These are phyloP conservation scores for Saccharomycopsis hybrid DNA, from an alignment of 1,139 yeast genomes.

Conservation along the genomic window DNA sequence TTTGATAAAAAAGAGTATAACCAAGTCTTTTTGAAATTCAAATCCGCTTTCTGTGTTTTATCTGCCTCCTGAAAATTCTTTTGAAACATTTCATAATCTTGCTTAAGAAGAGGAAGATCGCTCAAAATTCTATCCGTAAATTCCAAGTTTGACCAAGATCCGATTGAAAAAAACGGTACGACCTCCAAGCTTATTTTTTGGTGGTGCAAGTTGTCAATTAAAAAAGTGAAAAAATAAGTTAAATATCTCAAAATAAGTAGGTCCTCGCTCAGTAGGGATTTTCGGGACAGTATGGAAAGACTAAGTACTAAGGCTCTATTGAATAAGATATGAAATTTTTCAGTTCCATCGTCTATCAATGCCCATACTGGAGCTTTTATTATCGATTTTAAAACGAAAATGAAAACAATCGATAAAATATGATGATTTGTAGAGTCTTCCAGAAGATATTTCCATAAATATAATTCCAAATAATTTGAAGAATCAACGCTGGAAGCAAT, in stretches of 20 bases:
- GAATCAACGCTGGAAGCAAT: conserved; percentile 5
- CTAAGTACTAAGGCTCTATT: neutral
- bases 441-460: conserved; percentile 3
- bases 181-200: conserved; percentile 26
- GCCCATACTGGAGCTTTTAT: neutral
- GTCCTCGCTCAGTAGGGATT: neutral
- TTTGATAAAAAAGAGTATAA: conserved; percentile 23
- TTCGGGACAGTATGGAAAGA: neutral
- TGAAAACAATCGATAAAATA: conserved; percentile 3
- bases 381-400: conserved; percentile 1
- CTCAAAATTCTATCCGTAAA: conserved; percentile 24
- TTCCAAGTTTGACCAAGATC: conserved; percentile 32
- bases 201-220: conserved; percentile 3
- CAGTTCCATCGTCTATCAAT: neutral
- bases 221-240: neutral
- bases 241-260: conserved; percentile 3
- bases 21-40: conserved; percentile 25
- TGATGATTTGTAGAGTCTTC: conserved; percentile 12
- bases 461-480: neutral
- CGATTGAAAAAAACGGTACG: conserved; percentile 35
- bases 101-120: conserved; percentile 2
- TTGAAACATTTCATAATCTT: conserved; percentile 22
- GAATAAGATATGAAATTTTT: conserved; percentile 1
- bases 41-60: conserved; percentile 19
- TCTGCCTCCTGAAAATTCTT: neutral